Evolutionary conservation across 2,329 filamentous ascomycete genomes (phyloP).

Genomic region (Escovopsis weberi): DNA sequence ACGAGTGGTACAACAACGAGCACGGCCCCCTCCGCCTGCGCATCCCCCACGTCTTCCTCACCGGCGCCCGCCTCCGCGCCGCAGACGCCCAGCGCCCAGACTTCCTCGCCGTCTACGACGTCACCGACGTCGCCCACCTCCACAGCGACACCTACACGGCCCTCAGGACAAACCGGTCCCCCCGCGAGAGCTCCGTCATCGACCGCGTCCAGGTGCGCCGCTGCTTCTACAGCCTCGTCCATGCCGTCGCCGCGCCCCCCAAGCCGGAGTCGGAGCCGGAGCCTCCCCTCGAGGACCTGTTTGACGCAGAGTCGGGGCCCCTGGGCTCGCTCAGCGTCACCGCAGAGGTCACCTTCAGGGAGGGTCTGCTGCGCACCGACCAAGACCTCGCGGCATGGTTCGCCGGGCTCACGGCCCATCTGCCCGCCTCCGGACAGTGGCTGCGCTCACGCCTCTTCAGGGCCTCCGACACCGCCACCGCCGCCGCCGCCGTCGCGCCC

Average conservation of each 20-base stretch:
- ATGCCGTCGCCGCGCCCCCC: slow-evolving; percentile 19
- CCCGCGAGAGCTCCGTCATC: slow-evolving; percentile 39
- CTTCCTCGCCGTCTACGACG: slow-evolving; percentile 72
- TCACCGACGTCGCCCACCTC: slow-evolving; percentile 58
- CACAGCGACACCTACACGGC: slow-evolving; percentile 54
- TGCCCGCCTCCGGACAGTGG: slow-evolving; percentile 30
- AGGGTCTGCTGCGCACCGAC: slow-evolving; percentile 4
- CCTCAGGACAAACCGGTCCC: slow-evolving; percentile 43
- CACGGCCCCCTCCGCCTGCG: slow-evolving; percentile 72
- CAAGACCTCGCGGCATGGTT: slow-evolving; percentile 52
- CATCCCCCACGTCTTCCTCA: slow-evolving; percentile 55
- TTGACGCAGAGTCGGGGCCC: too few relatives aligned
- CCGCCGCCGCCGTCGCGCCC: slow-evolving; percentile 9
- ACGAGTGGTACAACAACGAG: slow-evolving; percentile 92
- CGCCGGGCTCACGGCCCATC: slow-evolving; percentile 25
- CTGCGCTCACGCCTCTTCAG: slow-evolving; percentile 56
- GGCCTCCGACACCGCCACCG: slow-evolving; percentile 41
- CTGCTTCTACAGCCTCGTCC: slow-evolving; percentile 53
- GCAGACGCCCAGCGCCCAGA: slow-evolving; percentile 47
- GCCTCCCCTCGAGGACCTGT: too few relatives aligned
- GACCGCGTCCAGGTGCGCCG: slow-evolving; percentile 48
- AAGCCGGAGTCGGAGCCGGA: too few relatives aligned
- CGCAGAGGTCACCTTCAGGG: slow-evolving; percentile 42
- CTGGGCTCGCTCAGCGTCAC: slow-evolving; percentile 14
- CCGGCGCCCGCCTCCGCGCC: slow-evolving; percentile 67